Conservation (phyloP, 2,329 filamentous ascomycete species). For the Hansfordia pulvinata region DNA sequence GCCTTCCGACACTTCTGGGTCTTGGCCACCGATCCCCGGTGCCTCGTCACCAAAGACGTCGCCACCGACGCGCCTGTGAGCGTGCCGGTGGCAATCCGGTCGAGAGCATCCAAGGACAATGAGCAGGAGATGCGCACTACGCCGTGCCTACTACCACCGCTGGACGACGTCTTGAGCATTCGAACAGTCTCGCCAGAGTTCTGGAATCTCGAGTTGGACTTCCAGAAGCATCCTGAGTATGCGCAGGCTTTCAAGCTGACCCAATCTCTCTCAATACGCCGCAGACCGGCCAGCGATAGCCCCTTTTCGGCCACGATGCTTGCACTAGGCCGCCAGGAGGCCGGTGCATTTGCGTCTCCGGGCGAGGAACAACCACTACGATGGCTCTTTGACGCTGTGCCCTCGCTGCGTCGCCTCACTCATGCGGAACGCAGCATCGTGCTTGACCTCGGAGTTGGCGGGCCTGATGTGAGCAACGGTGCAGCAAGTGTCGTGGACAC, state of each 20-base stretch:
- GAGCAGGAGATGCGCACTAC: slow-evolving; percentile 29
- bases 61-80: slow-evolving; percentile 70
- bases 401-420: slow-evolving; percentile 36
- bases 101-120: slow-evolving; percentile 26
- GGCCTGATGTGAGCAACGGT: slow-evolving; percentile 28
- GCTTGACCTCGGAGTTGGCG: slow-evolving; percentile 35
- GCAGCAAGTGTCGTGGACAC: slow-evolving; percentile 47
- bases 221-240: slow-evolving; percentile 48
- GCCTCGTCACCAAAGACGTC: slow-evolving; percentile 76
- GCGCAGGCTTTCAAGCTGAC: slow-evolving; percentile 50
- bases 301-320: slow-evolving; percentile 63
- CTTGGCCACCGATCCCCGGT: slow-evolving; percentile 77
- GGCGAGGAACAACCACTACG: slow-evolving; percentile 43
- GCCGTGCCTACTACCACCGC: slow-evolving; percentile 49
- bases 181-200: slow-evolving; percentile 49
- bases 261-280: slow-evolving; percentile 62
- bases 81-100: slow-evolving; percentile 53
- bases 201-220: slow-evolving; percentile 73
- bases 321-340: slow-evolving; percentile 42
- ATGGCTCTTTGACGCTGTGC: slow-evolving; percentile 57
- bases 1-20: slow-evolving; percentile 98
- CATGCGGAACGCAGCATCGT: slow-evolving; percentile 54
- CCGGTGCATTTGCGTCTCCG: slow-evolving; percentile 1
- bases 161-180: slow-evolving; percentile 47
- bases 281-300: slow-evolving; percentile 53